phyloP scores from a whole-genome alignment of 768 basidiomycete species.

The Lentinula lateritia region DNA sequence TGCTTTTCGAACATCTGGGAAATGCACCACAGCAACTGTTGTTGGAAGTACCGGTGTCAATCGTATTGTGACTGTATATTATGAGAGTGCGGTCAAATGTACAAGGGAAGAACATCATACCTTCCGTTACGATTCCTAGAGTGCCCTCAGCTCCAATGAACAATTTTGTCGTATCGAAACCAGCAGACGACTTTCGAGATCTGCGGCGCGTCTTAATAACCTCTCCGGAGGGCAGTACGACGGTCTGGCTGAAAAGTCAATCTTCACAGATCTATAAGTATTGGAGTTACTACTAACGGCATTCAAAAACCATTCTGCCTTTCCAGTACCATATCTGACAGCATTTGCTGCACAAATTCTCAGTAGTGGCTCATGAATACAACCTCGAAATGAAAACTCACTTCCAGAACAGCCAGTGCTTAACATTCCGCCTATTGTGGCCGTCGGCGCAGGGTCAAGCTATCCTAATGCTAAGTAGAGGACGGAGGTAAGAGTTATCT shows the following conservation, averaged over 20 bases:
- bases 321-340: slow-evolving; percentile 84
- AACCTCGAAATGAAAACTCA: slow-evolving; percentile 20
- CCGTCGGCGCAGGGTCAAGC: slow-evolving; percentile 77
- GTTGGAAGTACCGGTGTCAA: slow-evolving; percentile 63
- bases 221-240: slow-evolving; percentile 59
- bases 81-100: neutral
- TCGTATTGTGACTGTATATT: neutral
- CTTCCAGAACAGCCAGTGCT: slow-evolving; percentile 87
- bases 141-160: slow-evolving; percentile 83
- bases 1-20: slow-evolving; percentile 58
- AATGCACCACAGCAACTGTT: slow-evolving; percentile 84
- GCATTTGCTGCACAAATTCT: slow-evolving; percentile 50
- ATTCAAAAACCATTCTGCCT: slow-evolving; percentile 87
- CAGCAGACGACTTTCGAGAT: slow-evolving; percentile 80
- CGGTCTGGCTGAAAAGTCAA: neutral
- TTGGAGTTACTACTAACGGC: slow-evolving; percentile 39
- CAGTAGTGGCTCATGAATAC: neutral
- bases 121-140: slow-evolving; percentile 86
- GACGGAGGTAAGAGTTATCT: neutral
- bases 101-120: slow-evolving; percentile 21
- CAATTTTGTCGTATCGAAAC: slow-evolving; percentile 79
- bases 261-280: neutral
- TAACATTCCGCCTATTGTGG: slow-evolving; percentile 83
- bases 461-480: slow-evolving; percentile 18
- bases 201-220: slow-evolving; percentile 84